A percentile compares a stretch with the other conserved stretches of the same genome.
Conservation (phyloP, 495 filamentous ascomycete genomes). For the Delitschia confertaspora region DNA sequence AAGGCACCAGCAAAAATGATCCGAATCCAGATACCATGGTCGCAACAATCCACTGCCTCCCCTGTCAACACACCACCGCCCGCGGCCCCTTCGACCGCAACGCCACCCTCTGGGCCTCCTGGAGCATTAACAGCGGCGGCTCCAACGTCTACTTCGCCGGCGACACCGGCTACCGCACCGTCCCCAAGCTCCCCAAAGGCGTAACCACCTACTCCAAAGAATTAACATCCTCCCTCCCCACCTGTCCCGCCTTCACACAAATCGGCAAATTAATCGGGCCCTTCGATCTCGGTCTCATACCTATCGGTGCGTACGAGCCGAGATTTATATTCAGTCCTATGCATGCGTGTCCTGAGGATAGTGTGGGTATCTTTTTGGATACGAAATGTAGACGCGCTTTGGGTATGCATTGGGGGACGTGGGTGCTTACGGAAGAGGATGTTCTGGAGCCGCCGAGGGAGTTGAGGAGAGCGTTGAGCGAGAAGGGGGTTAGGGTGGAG, state of each 20-base stretch:
- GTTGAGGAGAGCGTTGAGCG: constrained; percentile 65
- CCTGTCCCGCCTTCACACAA: constrained; percentile 79
- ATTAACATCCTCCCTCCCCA: constrained; percentile 62
- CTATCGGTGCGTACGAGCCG: constrained; percentile 87
- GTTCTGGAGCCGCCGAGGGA: constrained; percentile 73
- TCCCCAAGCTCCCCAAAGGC: constrained; percentile 54
- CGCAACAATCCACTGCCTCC: constrained; percentile 72
- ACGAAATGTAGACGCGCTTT: constrained; percentile 75
- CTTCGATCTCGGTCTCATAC: constrained; percentile 90
- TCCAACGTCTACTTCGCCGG: constrained; percentile 69
- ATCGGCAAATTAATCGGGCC: constrained; percentile 74
- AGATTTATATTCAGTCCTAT: constrained; percentile 51
- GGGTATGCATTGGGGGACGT: constrained; percentile 89
- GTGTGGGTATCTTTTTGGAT: constrained; percentile 83
- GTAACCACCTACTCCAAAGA: constrained; percentile 67
- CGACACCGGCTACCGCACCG: constrained; percentile 70
- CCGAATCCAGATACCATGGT: constrained; percentile 43
- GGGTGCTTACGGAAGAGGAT: constrained; percentile 81
- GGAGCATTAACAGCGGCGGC: constrained; percentile 67
- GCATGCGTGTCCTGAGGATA: constrained; percentile 84
- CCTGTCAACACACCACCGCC: constrained; percentile 75
- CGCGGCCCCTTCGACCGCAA: constrained; percentile 58
- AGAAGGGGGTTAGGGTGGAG: constrained; percentile 58
- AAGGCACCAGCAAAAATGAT: too few relatives aligned
- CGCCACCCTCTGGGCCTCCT: constrained; percentile 79